Evolutionary conservation across 192 early-diverging fungal genomes (phyloP), one percentile per base, ranked within the genome.

Genomic region (Podila epicladia): DNA sequence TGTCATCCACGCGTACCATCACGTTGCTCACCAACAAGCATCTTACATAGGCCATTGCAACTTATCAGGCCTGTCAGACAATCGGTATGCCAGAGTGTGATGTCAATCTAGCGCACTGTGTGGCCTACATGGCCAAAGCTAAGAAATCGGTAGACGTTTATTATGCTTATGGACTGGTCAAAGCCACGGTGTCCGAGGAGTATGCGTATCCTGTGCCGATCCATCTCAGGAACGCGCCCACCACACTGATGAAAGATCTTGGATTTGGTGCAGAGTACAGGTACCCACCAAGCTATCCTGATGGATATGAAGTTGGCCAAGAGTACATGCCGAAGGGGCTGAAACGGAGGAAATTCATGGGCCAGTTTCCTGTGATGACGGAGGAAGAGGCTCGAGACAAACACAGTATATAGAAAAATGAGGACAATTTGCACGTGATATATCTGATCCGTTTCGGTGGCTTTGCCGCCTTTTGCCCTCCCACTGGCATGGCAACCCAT

Each of bases 41-140:
- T 45, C 15, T 55, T 60, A n/a, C 22, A 2, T 32, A 88, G 87
- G 94, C 93, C 0, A 72, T 96, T 13, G 65, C 95, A 6, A 87
- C 94, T 6, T 94, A 94, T 69, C 91, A 96, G 65, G 91, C 96
- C 0, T 95, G 93, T 67, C 94, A 96, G 79, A 88, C 84, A 45
- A 93, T 97, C 67, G 96, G 96, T 0, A 95, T 96, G 93, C 96
- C 96, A 8, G 96, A 97, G 77, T 97, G 96, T 73, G 95, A 96
- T 74, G 90, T 87, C 1, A 91, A 93, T 33, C 74, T 97, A 3
- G 95, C 94, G 0, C 94, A 97, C 53, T 91, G 90, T 37, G 94
- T 92, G 0, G 84, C 85, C 9, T 93, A 97, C 64, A 72, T 97
- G 69, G 91, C 92, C 2, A 90, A 94, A 20, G 89, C 96, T 22